Evolutionary conservation across 2,329 filamentous ascomycete genomes (phyloP).

Genomic region (Fusarium devonianum): DNA sequence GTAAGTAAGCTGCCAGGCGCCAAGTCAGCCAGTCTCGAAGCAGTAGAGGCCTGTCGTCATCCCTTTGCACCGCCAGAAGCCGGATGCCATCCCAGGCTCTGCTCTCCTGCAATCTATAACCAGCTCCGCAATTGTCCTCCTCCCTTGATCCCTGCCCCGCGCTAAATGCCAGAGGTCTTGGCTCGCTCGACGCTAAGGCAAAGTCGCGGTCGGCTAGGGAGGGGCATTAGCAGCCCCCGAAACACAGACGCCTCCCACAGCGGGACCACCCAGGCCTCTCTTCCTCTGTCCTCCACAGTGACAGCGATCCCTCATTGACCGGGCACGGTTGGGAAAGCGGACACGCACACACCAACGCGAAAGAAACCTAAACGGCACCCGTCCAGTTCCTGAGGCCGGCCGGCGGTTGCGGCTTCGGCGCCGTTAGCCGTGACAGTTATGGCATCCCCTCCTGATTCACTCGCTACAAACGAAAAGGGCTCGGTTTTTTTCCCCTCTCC

Average conservation of each 20-base stretch:
- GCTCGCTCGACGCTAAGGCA: slow-evolving; percentile 35
- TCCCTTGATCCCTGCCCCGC: slow-evolving; percentile 36
- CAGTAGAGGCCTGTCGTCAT: not conserved
- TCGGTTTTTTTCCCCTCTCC: no score
- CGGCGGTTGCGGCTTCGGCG: slow-evolving; percentile 24
- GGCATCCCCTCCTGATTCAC: slow-evolving; percentile 2
- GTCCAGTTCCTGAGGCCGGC: slow-evolving; percentile 11
- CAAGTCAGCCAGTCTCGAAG: not conserved
- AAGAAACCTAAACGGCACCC: slow-evolving; percentile 19
- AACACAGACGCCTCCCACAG: slow-evolving; percentile 34
- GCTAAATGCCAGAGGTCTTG: slow-evolving; percentile 22
- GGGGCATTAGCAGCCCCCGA: slow-evolving; percentile 38
- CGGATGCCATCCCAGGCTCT: slow-evolving; percentile 3
- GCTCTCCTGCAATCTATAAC: slow-evolving; percentile 4
- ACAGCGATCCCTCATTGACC: slow-evolving; percentile 28
- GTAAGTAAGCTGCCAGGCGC: slow-evolving; percentile 4
- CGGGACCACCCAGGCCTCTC: slow-evolving; percentile 23
- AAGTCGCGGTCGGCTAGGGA: slow-evolving; percentile 36
- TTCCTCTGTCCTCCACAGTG: slow-evolving; percentile 23
- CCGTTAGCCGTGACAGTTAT: slow-evolving; percentile 17
- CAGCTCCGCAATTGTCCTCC: slow-evolving; percentile 9
- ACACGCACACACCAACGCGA: slow-evolving; percentile 29
- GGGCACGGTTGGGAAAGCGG: slow-evolving; percentile 27
- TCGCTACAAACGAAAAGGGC: no score
- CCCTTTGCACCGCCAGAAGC: slow-evolving; percentile 7